Conservation (phyloP, 2,329 filamentous ascomycete genomes). For the Cladosporium sp. region DNA sequence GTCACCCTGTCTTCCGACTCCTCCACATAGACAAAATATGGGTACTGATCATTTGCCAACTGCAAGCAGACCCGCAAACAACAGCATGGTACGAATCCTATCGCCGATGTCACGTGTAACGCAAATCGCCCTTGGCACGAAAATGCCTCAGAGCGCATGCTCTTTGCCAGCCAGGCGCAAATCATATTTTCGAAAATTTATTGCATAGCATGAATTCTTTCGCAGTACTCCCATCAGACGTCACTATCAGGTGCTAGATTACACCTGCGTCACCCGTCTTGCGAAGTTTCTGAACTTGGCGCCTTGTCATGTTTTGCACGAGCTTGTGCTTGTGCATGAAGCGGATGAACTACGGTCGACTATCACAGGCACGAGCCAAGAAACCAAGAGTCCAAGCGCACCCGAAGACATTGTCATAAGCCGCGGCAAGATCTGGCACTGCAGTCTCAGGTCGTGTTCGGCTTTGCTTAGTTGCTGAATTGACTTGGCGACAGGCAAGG, state of each 20-base stretch:
- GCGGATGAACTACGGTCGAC: conserved; percentile 7
- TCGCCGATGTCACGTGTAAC: conserved; percentile 7
- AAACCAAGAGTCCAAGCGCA: background rate
- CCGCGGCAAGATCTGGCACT: background rate
- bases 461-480: conserved; percentile 2
- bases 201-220: too few relatives aligned
- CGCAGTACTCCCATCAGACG: background rate
- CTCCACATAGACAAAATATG: conserved; percentile 8
- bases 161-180: background rate
- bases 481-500: background rate
- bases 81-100: conserved; percentile 9
- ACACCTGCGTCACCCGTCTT: background rate
- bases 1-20: background rate
- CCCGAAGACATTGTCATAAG: background rate
- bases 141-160: background rate
- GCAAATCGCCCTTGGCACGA: background rate
- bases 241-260: background rate
- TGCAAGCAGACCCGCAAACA: conserved; percentile 4
- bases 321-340: conserved; percentile 1
- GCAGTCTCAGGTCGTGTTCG: conserved; percentile 1
- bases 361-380: conserved; percentile 5
- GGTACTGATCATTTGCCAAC: conserved; percentile 4
- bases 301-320: conserved; percentile 1
- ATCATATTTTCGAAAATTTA: too few relatives aligned
- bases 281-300: conserved; percentile 11